Base-by-base conservation (phyloP, 73 alveolate species). In the Paramecium pentaurelia region DNA sequence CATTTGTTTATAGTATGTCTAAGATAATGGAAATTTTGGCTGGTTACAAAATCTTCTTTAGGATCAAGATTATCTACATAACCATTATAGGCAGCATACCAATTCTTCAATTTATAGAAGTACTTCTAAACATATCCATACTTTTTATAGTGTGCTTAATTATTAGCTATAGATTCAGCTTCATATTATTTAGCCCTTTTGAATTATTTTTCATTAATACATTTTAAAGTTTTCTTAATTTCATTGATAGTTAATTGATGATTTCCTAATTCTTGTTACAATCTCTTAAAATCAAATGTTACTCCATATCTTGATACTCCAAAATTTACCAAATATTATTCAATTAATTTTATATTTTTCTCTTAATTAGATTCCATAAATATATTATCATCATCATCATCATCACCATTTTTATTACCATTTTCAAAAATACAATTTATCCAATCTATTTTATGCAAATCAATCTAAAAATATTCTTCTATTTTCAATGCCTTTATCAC, bases 11-110 rank as follows among this genome's bases (percentile, higher is more conserved):
- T 93, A 54, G 95, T 93, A 73, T 99, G 95, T 93, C 98, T 95
- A 42, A 96, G 94, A 95, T 97, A 98, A 93, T 97, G 97, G 97
- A 98, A 98, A 37, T 98, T 97, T 25, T 94, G 86, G 92, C 96
- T 92, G 49, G 84, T 58, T 1, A 98, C 97, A 86, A 98, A 96
- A 90, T 98, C 97, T 44, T 97, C 97, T 47, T 95, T 87, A 5
- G 99, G 98, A 38, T 44, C 54, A 8, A 44, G 9, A 11, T 80
- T 80, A 22, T 25, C 70, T 10, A 80, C 73, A 38, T 44, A 80
- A 3, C 91, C 91, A 80, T 80, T 80, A 40, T 44, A 80, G 12
- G 91, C 91, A 44, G 91, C 91, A 80, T 44, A 80, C 91, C 91
- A 80, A 42, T 80, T 38, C 32, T 80, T 80, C 28, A 80, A 80